A percentile compares a stretch with the other conserved stretches of the same genome.
These are phyloP conservation scores for Metarhizium brunneum DNA, from an alignment of 2,329 filamentous ascomycete genomes.

Conservation along the genomic window DNA sequence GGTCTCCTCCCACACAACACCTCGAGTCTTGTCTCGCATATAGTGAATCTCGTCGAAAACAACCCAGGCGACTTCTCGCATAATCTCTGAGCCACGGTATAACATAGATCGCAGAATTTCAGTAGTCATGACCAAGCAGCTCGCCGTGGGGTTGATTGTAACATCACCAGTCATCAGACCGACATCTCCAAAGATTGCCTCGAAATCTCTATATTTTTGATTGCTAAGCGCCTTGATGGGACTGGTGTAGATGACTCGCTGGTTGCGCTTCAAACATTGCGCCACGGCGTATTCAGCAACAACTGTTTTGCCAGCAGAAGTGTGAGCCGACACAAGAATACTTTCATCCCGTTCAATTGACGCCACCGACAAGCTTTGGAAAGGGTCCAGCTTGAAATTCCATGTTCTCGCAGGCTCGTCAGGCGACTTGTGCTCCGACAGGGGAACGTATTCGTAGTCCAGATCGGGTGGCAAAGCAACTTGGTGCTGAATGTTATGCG, in stretches of 20 bases:
- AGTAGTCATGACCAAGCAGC: constrained; percentile 97
- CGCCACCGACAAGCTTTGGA: constrained; percentile 88
- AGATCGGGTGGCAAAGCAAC: constrained; percentile 89
- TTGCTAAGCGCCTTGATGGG: constrained; percentile 98
- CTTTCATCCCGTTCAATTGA: constrained; percentile 96
- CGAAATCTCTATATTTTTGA: constrained; percentile 96
- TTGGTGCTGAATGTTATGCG: constrained; percentile 97
- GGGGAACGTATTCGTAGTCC: constrained; percentile 89
- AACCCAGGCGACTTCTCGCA: constrained; percentile 98
- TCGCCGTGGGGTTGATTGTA: constrained; percentile 97
- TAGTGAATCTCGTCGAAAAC: constrained; percentile 99
- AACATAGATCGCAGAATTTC: constrained; percentile 98
- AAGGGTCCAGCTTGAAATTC: constrained; percentile 90
- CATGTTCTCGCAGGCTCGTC: constrained; percentile 76
- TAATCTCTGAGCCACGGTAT: constrained; percentile 96
- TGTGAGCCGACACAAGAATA: constrained; percentile 93
- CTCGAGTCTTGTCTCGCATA: constrained; percentile 85
- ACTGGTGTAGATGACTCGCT: constrained; percentile 97
- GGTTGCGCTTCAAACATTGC: constrained; percentile 93
- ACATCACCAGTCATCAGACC: constrained; percentile 98
- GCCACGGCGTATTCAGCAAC: constrained; percentile 98
- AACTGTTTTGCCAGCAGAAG: constrained; percentile 95
- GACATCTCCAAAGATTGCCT: constrained; percentile 90
- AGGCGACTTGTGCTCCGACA: constrained; percentile 87
- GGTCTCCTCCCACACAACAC: constrained; percentile 98